phyloP scores from a whole-genome alignment of 495 filamentous ascomycete species.

The Margaritispora aquatica region DNA sequence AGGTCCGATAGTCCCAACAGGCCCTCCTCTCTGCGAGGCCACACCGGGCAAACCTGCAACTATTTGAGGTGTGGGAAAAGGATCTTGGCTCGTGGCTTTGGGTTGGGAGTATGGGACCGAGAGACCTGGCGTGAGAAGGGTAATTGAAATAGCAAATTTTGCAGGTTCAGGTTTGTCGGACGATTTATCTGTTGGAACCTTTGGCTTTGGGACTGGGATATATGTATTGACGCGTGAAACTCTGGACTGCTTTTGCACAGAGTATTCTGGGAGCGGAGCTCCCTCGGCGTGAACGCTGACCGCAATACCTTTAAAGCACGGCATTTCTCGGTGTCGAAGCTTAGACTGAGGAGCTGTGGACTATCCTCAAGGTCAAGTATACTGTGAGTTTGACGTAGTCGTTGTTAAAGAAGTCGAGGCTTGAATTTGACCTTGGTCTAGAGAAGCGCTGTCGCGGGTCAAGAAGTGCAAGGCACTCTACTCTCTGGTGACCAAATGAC shows the following conservation, averaged over 20 bases:
- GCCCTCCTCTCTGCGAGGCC: constrained; percentile 11
- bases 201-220: constrained; percentile 88
- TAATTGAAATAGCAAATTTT: constrained; percentile 95
- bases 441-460: neutral
- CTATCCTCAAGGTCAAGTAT: neutral
- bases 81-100: constrained; percentile 63
- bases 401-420: no score
- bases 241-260: constrained; percentile 88
- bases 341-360: neutral
- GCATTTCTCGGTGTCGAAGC: constrained; percentile 49
- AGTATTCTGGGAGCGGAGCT: constrained; percentile 84
- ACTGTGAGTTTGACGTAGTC: no score
- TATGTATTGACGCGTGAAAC: constrained; percentile 91
- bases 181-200: constrained; percentile 58
- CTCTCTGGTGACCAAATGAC: neutral
- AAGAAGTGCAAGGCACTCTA: neutral
- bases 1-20: constrained; percentile 58
- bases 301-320: constrained; percentile 96
- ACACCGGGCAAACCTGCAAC: constrained; percentile 45
- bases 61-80: constrained; percentile 68
- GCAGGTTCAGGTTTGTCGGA: constrained; percentile 78
- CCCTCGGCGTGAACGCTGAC: constrained; percentile 93
- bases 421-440: no score
- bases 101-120: constrained; percentile 86
- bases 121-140: constrained; percentile 81